Evolutionary conservation across 2,329 filamentous ascomycete species (phyloP).

Genomic region (Myriosclerotinia duriaeana): DNA sequence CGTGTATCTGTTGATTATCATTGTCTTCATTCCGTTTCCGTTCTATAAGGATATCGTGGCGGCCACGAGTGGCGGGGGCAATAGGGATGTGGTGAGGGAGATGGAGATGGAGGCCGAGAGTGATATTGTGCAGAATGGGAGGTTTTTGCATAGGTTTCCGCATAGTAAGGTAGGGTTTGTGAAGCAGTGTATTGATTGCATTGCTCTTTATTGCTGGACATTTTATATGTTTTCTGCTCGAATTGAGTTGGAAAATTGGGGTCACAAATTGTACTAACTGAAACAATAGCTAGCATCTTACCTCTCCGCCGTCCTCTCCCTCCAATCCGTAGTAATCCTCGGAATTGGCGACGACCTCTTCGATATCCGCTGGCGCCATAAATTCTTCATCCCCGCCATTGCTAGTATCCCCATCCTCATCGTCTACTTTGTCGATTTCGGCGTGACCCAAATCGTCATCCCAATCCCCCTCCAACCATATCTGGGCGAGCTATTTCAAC

Average conservation of each 20-base stretch:
- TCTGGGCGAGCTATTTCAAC: slow-evolving; percentile 75
- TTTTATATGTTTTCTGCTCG: neutral
- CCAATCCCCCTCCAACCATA: slow-evolving; percentile 82
- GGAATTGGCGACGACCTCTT: slow-evolving; percentile 95
- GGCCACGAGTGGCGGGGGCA: slow-evolving; percentile 89
- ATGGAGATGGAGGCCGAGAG: slow-evolving; percentile 24
- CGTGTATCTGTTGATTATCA: slow-evolving; percentile 85
- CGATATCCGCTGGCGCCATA: slow-evolving; percentile 98
- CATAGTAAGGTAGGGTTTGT: slow-evolving; percentile 72
- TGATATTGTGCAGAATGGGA: slow-evolving; percentile 62
- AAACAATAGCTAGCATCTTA: slow-evolving; percentile 78
- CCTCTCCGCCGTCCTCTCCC: slow-evolving; percentile 86
- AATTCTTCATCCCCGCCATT: slow-evolving; percentile 95
- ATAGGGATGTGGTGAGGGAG: slow-evolving; percentile 75
- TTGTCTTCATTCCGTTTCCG: slow-evolving; percentile 91
- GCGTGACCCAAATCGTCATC: slow-evolving; percentile 91
- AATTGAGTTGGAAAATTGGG: neutral
- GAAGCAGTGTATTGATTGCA: neutral
- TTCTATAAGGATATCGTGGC: slow-evolving; percentile 98
- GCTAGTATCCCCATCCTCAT: slow-evolving; percentile 90
- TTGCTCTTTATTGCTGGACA: neutral
- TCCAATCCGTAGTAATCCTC: slow-evolving; percentile 86
- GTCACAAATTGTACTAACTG: slow-evolving; percentile 15
- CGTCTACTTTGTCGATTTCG: slow-evolving; percentile 98
- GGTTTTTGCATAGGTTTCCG: slow-evolving; percentile 87